These are phyloP conservation scores for Pleoardoris graminearum DNA, from an alignment of 2,329 filamentous ascomycete genomes.

Conservation along the genomic window DNA sequence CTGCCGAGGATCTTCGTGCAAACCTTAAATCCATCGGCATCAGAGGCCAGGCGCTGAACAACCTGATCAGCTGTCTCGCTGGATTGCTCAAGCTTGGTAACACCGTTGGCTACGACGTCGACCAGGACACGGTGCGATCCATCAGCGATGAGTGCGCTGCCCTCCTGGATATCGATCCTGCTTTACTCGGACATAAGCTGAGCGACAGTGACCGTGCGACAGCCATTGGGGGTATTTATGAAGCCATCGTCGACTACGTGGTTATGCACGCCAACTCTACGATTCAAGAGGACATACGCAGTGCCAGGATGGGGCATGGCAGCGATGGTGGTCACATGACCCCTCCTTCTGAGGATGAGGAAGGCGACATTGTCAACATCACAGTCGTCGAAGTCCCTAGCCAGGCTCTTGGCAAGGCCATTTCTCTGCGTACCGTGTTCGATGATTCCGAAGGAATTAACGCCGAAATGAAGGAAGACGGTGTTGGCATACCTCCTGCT, in stretches of 20 bases:
- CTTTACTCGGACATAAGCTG: conserved; percentile 76
- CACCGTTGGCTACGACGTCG: conserved; percentile 79
- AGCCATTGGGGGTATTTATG: conserved; percentile 85
- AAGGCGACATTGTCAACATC: conserved; percentile 82
- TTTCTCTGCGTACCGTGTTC: conserved; percentile 88
- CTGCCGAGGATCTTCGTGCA: conserved; percentile 88
- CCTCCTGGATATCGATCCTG: conserved; percentile 83
- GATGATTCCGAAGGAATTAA: conserved; percentile 94
- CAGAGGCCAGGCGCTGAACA: conserved; percentile 79
- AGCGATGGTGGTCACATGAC: conserved; percentile 60
- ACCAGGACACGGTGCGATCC: conserved; percentile 81
- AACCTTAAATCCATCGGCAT: conserved; percentile 91
- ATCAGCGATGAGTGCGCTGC: conserved; percentile 89
- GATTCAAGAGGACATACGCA: conserved; percentile 74
- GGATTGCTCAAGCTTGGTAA: conserved; percentile 91
- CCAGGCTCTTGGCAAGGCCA: conserved; percentile 78
- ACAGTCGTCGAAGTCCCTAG: conserved; percentile 86
- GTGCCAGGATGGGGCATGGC: conserved; percentile 66
- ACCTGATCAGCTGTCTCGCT: conserved; percentile 82
- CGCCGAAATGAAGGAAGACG: conserved; percentile 94
- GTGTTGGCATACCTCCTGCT: conserved; percentile 72
- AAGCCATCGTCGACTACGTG: conserved; percentile 93
- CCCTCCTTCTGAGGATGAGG: conserved; percentile 72
- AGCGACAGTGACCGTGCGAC: conserved; percentile 82
- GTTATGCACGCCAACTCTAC: conserved; percentile 84